A percentile compares a stretch with the other conserved stretches of the same genome.
Evolutionary conservation across 768 basidiomycete genomes (phyloP).

Genomic region (Leccinum uliginosum): DNA sequence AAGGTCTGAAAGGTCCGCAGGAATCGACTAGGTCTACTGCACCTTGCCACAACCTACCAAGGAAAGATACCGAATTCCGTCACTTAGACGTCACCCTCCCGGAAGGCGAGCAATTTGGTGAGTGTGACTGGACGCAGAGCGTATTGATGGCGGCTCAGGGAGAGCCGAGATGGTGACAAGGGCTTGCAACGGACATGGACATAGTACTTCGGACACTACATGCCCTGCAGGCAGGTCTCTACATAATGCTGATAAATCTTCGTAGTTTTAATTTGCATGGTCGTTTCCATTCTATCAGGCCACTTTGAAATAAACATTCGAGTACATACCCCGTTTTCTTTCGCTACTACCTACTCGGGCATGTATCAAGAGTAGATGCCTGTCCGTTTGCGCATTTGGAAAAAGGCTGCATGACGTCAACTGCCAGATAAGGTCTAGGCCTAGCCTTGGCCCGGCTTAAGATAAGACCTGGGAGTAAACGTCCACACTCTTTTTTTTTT

Average conservation of each 20-base stretch:
- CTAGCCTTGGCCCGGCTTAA: background rate
- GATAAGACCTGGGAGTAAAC: constrained; percentile 9
- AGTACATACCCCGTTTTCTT: constrained; percentile 21
- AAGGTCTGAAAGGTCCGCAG: constrained; percentile 10
- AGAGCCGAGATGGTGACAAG: constrained; percentile 33
- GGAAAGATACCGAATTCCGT: constrained; percentile 22
- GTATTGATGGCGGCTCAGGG: constrained; percentile 66
- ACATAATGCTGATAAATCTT: constrained; percentile 12
- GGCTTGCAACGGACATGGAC: constrained; percentile 10
- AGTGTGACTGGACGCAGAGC: constrained; percentile 70
- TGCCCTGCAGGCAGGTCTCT: constrained; percentile 31
- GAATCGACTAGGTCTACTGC: constrained; percentile 15
- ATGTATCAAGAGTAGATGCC: background rate
- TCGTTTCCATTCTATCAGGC: constrained; percentile 8
- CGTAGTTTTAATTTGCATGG: constrained; percentile 15
- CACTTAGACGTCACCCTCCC: constrained; percentile 25
- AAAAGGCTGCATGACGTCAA: constrained; percentile 21
- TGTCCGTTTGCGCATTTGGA: constrained; percentile 6
- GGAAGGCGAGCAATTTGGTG: constrained; percentile 39
- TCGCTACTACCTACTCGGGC: background rate
- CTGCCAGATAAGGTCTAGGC: constrained; percentile 4
- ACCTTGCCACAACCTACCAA: constrained; percentile 16
- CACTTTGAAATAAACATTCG: constrained; percentile 12
- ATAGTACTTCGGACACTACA: constrained; percentile 16
- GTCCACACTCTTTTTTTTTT: constrained; percentile 5